Evolutionary conservation across 1,139 yeast genomes (phyloP).

Genomic region (Yamadazyma dendronema): DNA sequence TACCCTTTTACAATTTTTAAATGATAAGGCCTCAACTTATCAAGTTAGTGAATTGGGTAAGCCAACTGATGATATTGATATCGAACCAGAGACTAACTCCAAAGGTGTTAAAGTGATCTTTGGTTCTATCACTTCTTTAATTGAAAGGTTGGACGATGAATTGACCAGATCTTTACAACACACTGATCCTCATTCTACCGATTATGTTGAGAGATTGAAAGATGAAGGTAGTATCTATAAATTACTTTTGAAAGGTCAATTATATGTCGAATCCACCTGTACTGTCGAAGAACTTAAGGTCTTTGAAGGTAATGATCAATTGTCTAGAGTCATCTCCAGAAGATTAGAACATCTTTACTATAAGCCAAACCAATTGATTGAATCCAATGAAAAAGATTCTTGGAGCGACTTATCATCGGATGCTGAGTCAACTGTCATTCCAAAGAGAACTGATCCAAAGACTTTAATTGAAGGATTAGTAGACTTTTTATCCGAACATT

Average conservation of each 20-base stretch:
- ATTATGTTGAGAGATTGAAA: slow-evolving; percentile 85
- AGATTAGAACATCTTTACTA: slow-evolving; percentile 92
- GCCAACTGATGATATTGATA: slow-evolving; percentile 77
- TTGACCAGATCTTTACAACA: slow-evolving; percentile 82
- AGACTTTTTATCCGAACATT: slow-evolving; percentile 62
- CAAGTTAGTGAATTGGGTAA: slow-evolving; percentile 77
- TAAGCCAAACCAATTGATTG: slow-evolving; percentile 79
- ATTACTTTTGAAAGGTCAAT: slow-evolving; percentile 79
- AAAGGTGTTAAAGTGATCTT: slow-evolving; percentile 70
- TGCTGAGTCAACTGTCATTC: slow-evolving; percentile 31
- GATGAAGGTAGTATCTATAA: slow-evolving; percentile 80
- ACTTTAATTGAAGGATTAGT: slow-evolving; percentile 65
- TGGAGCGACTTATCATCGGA: slow-evolving; percentile 50
- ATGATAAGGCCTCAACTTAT: slow-evolving; percentile 54
- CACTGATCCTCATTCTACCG: slow-evolving; percentile 93
- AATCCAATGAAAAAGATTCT: slow-evolving; percentile 65
- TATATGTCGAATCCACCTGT: slow-evolving; percentile 71
- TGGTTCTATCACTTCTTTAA: slow-evolving; percentile 82
- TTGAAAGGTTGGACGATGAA: slow-evolving; percentile 95
- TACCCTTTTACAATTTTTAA: slow-evolving; percentile 65
- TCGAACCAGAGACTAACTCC: slow-evolving; percentile 65
- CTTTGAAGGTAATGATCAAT: slow-evolving; percentile 50
- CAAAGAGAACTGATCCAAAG: slow-evolving; percentile 31
- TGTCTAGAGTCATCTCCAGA: slow-evolving; percentile 76
- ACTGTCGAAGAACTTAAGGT: slow-evolving; percentile 39